A percentile compares a stretch with the other conserved stretches of the same genome.
phyloP scores from a whole-genome alignment of 192 early-diverging fungal genomes.

The Backusella luteola region DNA sequence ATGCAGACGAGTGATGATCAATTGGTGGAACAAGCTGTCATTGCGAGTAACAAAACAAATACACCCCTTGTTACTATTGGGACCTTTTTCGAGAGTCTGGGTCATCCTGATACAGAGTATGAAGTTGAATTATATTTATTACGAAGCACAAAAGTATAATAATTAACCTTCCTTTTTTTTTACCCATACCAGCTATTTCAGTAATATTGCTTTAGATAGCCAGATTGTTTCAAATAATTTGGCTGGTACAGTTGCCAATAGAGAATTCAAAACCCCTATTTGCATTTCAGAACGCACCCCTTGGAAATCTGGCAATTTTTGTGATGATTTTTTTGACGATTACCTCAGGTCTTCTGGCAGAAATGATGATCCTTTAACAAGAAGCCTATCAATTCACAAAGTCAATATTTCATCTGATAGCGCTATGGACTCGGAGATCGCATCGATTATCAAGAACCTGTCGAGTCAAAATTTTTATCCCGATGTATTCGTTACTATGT shows the following conservation, averaged over 20 bases:
- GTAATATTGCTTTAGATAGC: neutral
- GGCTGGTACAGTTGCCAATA: neutral
- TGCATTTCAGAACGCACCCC: conserved; percentile 11
- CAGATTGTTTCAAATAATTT: neutral
- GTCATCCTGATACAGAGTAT: neutral
- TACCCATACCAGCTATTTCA: neutral
- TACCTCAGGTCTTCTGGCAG: neutral
- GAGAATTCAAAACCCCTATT: neutral
- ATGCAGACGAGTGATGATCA: neutral
- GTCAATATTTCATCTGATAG: conserved; percentile 6
- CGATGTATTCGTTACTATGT: conserved; percentile 15
- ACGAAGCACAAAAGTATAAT: neutral
- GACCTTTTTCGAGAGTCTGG: neutral
- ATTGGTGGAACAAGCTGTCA: neutral
- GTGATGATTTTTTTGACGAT: neutral
- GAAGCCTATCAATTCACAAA: neutral
- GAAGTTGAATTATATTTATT: neutral
- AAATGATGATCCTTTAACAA: neutral
- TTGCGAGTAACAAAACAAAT: neutral
- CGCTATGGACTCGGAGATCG: neutral
- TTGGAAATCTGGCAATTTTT: neutral
- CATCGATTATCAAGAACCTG: neutral
- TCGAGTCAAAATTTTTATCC: neutral
- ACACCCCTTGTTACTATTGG: neutral
- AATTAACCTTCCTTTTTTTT: neutral